These are phyloP conservation scores for Dryas integrifolia DNA, from an alignment of 331 rosid genomes.

Conservation along the genomic window DNA sequence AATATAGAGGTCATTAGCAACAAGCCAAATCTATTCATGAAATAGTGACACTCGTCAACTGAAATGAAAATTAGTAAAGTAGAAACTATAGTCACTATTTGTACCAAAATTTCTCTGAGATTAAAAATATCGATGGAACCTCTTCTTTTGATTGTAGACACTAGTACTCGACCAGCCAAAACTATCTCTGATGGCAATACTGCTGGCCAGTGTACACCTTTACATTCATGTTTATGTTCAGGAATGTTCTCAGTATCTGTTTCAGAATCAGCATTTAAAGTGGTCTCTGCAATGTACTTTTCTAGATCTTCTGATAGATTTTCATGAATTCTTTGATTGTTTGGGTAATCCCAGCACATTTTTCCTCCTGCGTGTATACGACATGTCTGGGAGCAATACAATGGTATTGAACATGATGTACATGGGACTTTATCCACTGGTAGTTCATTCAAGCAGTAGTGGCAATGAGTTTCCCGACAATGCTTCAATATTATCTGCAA, in stretches of 20 bases:
- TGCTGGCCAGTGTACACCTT: constrained; percentile 74
- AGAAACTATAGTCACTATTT: constrained; percentile 22
- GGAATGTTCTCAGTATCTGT: constrained; percentile 40
- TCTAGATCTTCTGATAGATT: constrained; percentile 46
- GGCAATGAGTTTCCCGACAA: constrained; percentile 85
- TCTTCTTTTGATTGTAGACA: constrained; percentile 35
- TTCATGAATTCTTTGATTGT: constrained; percentile 33
- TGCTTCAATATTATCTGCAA: constrained; percentile 70
- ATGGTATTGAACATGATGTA: constrained; percentile 70
- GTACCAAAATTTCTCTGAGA: constrained; percentile 54
- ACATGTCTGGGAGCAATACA: constrained; percentile 73
- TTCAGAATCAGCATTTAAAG: constrained; percentile 37
- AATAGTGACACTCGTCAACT: constrained; percentile 18
- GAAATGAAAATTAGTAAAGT: constrained; percentile 22
- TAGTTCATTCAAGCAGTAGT: constrained; percentile 81
- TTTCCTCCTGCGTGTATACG: constrained; percentile 67
- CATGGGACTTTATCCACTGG: constrained; percentile 80
- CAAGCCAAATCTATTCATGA: constrained; percentile 25
- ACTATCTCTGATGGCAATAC: constrained; percentile 78
- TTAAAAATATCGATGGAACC: constrained; percentile 32
- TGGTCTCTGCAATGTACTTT: constrained; percentile 46
- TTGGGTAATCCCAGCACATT: constrained; percentile 26
- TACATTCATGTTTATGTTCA: constrained; percentile 81
- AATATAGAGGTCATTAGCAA: constrained; percentile 33
- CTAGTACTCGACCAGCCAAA: constrained; percentile 76